Conservation (phyloP, 2,329 filamentous ascomycete genomes). For the Metarhizium rileyi region DNA sequence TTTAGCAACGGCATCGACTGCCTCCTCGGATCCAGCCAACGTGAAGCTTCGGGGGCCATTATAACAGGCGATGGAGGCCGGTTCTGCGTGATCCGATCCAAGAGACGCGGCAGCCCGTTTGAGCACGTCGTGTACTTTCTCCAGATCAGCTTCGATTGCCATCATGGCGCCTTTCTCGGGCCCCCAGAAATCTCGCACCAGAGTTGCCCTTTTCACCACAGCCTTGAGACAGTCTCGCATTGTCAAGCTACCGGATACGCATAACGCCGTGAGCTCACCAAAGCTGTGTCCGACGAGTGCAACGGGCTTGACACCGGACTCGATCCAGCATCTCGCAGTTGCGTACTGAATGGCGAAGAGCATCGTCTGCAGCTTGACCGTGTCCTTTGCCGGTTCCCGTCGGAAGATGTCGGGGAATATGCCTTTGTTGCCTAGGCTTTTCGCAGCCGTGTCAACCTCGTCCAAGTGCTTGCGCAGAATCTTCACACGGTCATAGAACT, state of each 20-base stretch:
- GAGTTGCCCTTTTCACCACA: conserved; percentile 17
- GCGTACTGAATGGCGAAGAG: conserved; percentile 32
- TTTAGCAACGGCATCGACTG: conserved; percentile 20
- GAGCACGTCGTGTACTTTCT: conserved; percentile 2
- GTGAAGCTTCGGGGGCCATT: conserved; percentile 34
- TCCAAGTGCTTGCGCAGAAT: conserved; percentile 15
- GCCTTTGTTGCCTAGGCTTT: conserved; percentile 11
- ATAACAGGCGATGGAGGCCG: conserved; percentile 33
- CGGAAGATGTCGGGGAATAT: conserved; percentile 26
- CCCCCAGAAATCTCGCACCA: conserved; percentile 24
- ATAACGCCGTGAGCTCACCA: conserved; percentile 31
- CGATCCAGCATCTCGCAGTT: conserved; percentile 25
- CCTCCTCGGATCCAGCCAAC: conserved; percentile 25
- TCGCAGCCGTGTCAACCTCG: neutral
- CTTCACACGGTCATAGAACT: conserved; percentile 17
- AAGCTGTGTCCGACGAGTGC: conserved; percentile 29
- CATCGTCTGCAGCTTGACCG: conserved; percentile 24
- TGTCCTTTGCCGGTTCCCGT: conserved; percentile 12
- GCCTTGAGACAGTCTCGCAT: conserved; percentile 22
- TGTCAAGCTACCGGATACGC: conserved; percentile 21
- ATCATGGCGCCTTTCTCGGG: conserved; percentile 29
- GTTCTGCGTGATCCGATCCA: conserved; percentile 9
- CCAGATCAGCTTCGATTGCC: conserved; percentile 22
- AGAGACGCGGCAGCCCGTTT: neutral
- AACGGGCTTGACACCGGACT: conserved; percentile 17